Conservation (phyloP, 2,329 filamentous ascomycete species). For the Dothideomycetes sp. region DNA sequence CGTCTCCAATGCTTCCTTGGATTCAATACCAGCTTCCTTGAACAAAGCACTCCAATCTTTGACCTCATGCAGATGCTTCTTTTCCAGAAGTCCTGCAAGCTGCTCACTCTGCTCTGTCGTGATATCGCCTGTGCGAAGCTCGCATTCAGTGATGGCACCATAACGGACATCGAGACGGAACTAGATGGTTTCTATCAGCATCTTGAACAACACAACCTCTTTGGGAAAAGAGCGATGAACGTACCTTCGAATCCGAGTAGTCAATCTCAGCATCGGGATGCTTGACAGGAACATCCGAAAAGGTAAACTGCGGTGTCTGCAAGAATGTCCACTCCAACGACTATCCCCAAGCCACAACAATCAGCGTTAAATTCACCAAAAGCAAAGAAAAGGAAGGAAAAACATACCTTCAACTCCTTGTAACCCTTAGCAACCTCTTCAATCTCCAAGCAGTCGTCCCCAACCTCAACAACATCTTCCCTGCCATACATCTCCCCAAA, state of each 20-base stretch:
- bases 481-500: conserved; percentile 64
- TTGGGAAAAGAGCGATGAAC: neutral
- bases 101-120: neutral
- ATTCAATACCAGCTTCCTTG: conserved; percentile 4
- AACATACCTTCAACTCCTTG: conserved; percentile 50
- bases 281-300: conserved; percentile 28
- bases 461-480: conserved; percentile 7
- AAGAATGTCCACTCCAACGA: conserved; percentile 68
- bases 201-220: neutral
- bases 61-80: conserved; percentile 41
- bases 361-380: neutral
- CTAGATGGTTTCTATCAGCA: neutral
- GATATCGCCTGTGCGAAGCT: conserved; percentile 24
- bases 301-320: conserved; percentile 76
- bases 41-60: conserved; percentile 27
- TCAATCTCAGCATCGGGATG: conserved; percentile 3
- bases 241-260: conserved; percentile 5
- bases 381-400: neutral
- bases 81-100: conserved; percentile 26
- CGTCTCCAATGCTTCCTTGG: conserved; percentile 7
- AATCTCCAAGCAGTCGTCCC: conserved; percentile 40
- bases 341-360: conserved; percentile 31
- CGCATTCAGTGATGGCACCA: conserved; percentile 46
- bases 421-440: conserved; percentile 54
- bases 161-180: conserved; percentile 35